Percentiles rank a stretch among this genome's conserved stretches.
Evolutionary conservation across 257 asterid species (phyloP).

Genomic region (Solanum lignicaule): DNA sequence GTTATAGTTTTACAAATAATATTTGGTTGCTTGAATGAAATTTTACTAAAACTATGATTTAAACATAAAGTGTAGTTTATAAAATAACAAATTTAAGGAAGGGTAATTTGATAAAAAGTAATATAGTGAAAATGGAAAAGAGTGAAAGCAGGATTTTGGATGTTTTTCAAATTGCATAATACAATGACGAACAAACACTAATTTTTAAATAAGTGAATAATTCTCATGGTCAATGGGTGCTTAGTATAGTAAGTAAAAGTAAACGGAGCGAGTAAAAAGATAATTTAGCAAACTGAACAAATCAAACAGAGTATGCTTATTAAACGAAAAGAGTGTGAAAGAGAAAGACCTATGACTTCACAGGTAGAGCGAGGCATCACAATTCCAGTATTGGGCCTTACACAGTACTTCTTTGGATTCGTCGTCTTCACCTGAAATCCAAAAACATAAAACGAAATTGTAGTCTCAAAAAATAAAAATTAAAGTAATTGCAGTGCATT

Average conservation of each 20-base stretch:
- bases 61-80: not conserved
- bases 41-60: not conserved
- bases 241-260: not conserved
- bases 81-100: not conserved
- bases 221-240: not conserved
- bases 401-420: constrained; percentile 97
- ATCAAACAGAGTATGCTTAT: not conserved
- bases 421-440: constrained; percentile 81
- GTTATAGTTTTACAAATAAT: not conserved
- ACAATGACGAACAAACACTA: not conserved
- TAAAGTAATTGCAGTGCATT: not conserved
- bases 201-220: not conserved
- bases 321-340: not conserved
- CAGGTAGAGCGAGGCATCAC: constrained; percentile 75
- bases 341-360: constrained; percentile 54
- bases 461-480: not conserved
- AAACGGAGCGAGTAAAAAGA: not conserved
- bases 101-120: not conserved
- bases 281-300: not conserved
- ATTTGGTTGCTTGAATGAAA: not conserved
- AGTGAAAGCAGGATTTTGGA: not conserved
- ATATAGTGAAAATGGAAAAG: not conserved
- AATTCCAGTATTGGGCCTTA: constrained; percentile 93
- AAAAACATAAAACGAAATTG: not conserved
- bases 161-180: not conserved